Conservation (phyloP, 345 rosid genomes). For the Gossypium sturtianum region DNA sequence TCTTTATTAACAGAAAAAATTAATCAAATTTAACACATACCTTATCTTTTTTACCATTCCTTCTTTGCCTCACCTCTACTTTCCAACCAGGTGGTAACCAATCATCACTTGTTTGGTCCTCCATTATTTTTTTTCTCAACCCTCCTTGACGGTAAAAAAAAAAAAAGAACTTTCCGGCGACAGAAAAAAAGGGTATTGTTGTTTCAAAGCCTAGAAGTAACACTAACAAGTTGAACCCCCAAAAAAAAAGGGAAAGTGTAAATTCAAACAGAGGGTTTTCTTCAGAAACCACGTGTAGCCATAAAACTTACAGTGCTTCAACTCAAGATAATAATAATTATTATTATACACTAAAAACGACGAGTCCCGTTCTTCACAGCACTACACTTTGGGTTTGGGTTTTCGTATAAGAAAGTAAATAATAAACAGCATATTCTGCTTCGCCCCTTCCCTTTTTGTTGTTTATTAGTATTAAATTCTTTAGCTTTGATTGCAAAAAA, state of each 20-base stretch:
- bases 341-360: not conserved
- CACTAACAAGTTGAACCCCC: not conserved
- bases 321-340: not conserved
- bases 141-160: not conserved
- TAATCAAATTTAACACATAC: constrained; percentile 26
- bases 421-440: not conserved
- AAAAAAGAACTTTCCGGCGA: not conserved
- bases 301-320: not conserved
- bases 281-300: constrained; percentile 39
- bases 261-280: constrained; percentile 12
- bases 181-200: not conserved
- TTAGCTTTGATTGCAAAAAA: not conserved
- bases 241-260: not conserved
- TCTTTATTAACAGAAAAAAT: not conserved
- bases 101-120: constrained; percentile 3
- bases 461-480: not conserved
- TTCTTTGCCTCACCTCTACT: constrained; percentile 47
- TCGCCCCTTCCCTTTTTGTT: not conserved
- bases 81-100: constrained; percentile 54
- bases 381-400: not conserved
- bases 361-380: not conserved
- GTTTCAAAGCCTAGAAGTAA: not conserved
- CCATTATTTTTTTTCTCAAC: not conserved
- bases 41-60: constrained; percentile 68
- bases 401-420: not conserved